phyloP scores from a whole-genome alignment of 1,284 basidiomycete genomes.

The Ceratorhiza oryzae-sativae region DNA sequence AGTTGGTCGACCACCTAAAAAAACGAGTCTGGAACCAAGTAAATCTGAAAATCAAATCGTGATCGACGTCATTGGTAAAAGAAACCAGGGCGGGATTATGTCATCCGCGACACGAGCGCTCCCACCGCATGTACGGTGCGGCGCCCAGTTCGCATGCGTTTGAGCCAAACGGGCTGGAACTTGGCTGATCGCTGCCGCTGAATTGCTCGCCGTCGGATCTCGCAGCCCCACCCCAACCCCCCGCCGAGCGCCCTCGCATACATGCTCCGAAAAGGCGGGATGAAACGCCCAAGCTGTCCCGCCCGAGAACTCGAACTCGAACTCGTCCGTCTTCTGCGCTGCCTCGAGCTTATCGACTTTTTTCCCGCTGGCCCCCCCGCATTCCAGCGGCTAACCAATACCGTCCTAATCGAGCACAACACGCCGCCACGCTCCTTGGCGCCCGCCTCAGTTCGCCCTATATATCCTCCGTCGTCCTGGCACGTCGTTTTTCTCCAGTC shows the following conservation, averaged over 20 bases:
- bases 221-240: constrained; percentile 9
- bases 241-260: not conserved
- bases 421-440: constrained; percentile 16
- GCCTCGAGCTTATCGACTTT: not conserved
- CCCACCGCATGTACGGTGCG: constrained; percentile 13
- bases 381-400: constrained; percentile 5
- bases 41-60: constrained; percentile 1
- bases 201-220: constrained; percentile 22
- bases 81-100: constrained; percentile 3
- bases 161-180: constrained; percentile 21
- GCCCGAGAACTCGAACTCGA: constrained; percentile 12
- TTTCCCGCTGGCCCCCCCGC: not conserved
- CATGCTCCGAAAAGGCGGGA: constrained; percentile 22
- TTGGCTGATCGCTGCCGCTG: constrained; percentile 2
- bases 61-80: constrained; percentile 22
- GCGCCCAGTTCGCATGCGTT: constrained; percentile 4
- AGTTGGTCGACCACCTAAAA: not conserved
- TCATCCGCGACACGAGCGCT: constrained; percentile 4
- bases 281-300: constrained; percentile 6
- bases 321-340: not conserved
- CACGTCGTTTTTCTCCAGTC: constrained; percentile 23
- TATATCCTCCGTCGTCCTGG: constrained; percentile 15
- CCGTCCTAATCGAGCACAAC: constrained; percentile 4
- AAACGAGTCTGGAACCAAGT: not conserved
- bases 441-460: constrained; percentile 20